These are phyloP conservation scores for Pichia sp. DNA, from an alignment of 1,139 yeast genomes.

Conservation along the genomic window DNA sequence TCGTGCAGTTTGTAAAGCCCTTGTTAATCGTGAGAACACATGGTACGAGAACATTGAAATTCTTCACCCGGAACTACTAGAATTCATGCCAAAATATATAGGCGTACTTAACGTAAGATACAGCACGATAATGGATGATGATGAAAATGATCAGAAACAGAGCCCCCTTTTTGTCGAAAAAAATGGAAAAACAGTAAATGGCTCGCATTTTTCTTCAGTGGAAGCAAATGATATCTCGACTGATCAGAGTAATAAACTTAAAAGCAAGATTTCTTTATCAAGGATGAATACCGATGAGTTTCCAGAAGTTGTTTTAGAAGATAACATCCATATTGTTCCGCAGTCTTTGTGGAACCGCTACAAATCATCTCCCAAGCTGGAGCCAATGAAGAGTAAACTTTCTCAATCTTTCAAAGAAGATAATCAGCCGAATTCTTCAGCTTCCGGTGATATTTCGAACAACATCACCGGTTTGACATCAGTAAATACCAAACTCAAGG, in stretches of 20 bases:
- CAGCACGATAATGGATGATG: constrained; percentile 36
- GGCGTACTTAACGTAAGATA: constrained; percentile 92
- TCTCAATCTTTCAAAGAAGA: not conserved
- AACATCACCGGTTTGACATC: constrained; percentile 51
- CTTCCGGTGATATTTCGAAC: not conserved
- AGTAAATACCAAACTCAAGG: constrained; percentile 58
- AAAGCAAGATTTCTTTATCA: constrained; percentile 1
- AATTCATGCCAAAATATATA: constrained; percentile 86
- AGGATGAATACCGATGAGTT: constrained; percentile 7
- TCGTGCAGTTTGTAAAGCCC: constrained; percentile 91
- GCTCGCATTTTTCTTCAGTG: too few relatives aligned
- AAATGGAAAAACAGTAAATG: not conserved
- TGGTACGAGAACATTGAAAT: constrained; percentile 88
- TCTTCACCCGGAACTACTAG: constrained; percentile 64
- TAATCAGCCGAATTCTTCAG: constrained; percentile 21
- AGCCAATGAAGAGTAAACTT: not conserved
- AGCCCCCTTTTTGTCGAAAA: not conserved
- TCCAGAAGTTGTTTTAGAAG: constrained; percentile 82
- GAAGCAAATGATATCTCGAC: too few relatives aligned
- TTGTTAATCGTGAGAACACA: constrained; percentile 79
- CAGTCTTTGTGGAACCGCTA: constrained; percentile 63
- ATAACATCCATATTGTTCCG: constrained; percentile 84
- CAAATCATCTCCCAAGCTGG: constrained; percentile 37
- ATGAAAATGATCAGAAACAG: not conserved
- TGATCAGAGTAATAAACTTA: not conserved